Evolutionary conservation across 106 monocot genomes (phyloP).

Genomic region (Apostasia shenzhenica): DNA sequence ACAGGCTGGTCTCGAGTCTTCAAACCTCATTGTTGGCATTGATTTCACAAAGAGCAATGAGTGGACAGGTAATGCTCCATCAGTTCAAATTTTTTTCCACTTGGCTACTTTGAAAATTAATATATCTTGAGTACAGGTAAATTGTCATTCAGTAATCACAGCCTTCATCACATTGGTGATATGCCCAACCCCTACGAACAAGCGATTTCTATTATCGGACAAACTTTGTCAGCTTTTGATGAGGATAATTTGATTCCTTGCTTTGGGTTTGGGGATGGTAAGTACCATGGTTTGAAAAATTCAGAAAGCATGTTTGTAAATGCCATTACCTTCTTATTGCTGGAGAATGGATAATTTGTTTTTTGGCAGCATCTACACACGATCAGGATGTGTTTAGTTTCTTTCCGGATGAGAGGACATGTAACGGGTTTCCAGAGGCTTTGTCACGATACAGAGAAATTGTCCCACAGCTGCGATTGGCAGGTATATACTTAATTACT

Average conservation of each 20-base stretch:
- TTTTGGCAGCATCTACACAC: slow-evolving; percentile 49
- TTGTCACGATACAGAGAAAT: slow-evolving; percentile 44
- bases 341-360: not conserved
- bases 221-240: slow-evolving; percentile 61
- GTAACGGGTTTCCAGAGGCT: slow-evolving; percentile 46
- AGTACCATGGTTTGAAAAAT: not conserved
- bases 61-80: slow-evolving; percentile 57
- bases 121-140: slow-evolving; percentile 35
- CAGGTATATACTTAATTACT: slow-evolving; percentile 22
- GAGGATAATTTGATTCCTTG: slow-evolving; percentile 84
- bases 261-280: slow-evolving; percentile 91
- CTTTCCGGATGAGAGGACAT: slow-evolving; percentile 34
- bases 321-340: no score
- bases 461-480: slow-evolving; percentile 28
- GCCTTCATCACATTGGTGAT: slow-evolving; percentile 49
- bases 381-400: slow-evolving; percentile 59
- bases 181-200: slow-evolving; percentile 75
- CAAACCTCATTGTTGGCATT: slow-evolving; percentile 77
- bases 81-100: not conserved
- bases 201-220: slow-evolving; percentile 77
- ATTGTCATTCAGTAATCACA: slow-evolving; percentile 41
- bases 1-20: slow-evolving; percentile 68
- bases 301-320: not conserved
- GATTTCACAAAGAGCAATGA: slow-evolving; percentile 95
- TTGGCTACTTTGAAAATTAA: not conserved